Base-by-base conservation (phyloP, 768 basidiomycete species). In the Suillus discolor region DNA sequence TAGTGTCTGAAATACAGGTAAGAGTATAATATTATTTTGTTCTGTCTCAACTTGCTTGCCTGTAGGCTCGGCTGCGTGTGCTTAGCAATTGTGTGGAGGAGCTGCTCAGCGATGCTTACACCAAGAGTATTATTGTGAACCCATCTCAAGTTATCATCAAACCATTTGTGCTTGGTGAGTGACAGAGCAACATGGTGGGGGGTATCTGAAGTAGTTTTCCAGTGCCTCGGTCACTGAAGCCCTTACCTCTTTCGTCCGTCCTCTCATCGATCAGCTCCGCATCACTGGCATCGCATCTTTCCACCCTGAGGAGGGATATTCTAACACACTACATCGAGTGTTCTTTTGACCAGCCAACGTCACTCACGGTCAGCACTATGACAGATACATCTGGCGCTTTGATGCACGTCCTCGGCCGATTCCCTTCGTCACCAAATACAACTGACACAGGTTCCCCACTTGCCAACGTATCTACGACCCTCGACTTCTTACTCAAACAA, bases 31-130 rank as follows among this genome's bases (percentile, higher is more conserved):
- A 6, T 12, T 28, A 9, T 3, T 47, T 15, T 18, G 12, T 42
- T 28, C 53, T 49, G n/a, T 61, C 62, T 69, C 20, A 70, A 23
- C 63, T 18, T 15, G 36, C 23, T 41, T 6, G 9, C 18, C 61
- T 20, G 7, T 68, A 94, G 92, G 81, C 79, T 60, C 85, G 80
- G 68, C 82, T 87, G 65, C 83, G 82, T 66, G 82, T 85, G 11
- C 74, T 83, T 31, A 81, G 82, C 71, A 86, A 89, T 63, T 84
- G 85, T 44, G 76, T 86, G 8, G 87, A 92, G 71, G 93, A 93
- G 66, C 87, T 92, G 70, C 80, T 94, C 28, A 85, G 82, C 68
- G 87, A 91, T 57, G 89, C 89, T 3, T 93, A 87, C 71, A 75
- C 84, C 25, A 83, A 87, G 70, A 83, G 89, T 71, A 74, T 93